Conservation (phyloP, 108 stramenopile genomes). For the Fistulifera pelliculosa region DNA sequence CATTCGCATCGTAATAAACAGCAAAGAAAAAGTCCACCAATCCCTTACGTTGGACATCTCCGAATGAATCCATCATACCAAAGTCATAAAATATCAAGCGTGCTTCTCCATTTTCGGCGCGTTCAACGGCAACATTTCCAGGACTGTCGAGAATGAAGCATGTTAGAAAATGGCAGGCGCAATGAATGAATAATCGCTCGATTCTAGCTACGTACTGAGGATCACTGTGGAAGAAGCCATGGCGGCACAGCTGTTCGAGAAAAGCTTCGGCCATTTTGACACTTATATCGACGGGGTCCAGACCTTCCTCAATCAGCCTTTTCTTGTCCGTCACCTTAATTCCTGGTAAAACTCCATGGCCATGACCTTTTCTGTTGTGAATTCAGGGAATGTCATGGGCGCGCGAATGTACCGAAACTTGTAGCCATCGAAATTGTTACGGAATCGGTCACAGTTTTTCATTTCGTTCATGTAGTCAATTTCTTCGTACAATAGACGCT, state of each 20-base stretch:
- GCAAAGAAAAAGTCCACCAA: conserved; percentile 89
- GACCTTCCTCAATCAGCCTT: conserved; percentile 42
- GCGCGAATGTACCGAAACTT: conserved; percentile 85
- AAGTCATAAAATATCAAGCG: conserved; percentile 95
- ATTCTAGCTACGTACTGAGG: not conserved
- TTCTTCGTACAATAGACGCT: conserved; percentile 91
- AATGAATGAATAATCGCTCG: too few species aligned
- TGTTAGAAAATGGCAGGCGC: not conserved
- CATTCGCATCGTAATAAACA: conserved; percentile 84
- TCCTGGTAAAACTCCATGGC: conserved; percentile 92
- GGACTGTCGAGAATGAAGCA: conserved; percentile 50
- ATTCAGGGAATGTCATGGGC: conserved; percentile 80
- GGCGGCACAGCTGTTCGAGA: conserved; percentile 91
- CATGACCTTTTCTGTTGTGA: conserved; percentile 80
- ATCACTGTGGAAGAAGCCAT: conserved; percentile 81
- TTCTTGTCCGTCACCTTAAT: conserved; percentile 91
- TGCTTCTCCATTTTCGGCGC: conserved; percentile 55
- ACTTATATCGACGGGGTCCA: conserved; percentile 79
- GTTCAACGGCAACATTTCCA: conserved; percentile 89
- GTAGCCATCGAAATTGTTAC: conserved; percentile 63
- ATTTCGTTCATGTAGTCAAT: conserved; percentile 92
- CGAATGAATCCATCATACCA: conserved; percentile 98
- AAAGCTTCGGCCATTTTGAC: conserved; percentile 86
- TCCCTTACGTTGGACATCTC: conserved; percentile 57
- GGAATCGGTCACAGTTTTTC: conserved; percentile 76